These are phyloP conservation scores for Aspergillus campestris DNA, from an alignment of 495 filamentous ascomycete genomes.

Conservation along the genomic window DNA sequence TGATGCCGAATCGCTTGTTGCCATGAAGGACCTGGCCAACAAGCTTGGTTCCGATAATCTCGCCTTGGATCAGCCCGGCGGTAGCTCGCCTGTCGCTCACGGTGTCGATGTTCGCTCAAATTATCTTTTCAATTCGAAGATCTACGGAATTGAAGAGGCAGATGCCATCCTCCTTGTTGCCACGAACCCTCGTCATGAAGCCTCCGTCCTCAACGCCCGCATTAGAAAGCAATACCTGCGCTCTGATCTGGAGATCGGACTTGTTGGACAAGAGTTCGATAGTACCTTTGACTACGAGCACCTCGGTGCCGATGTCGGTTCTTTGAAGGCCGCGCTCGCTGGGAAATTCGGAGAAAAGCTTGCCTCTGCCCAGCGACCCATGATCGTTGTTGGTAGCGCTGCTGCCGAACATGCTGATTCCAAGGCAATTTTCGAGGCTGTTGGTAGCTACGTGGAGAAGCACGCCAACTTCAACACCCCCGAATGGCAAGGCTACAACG, in stretches of 20 bases:
- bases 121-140: conserved; percentile 93
- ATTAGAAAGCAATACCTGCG: conserved; percentile 97
- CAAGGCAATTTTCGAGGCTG: conserved; percentile 83
- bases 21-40: conserved; percentile 94
- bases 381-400: conserved; percentile 91
- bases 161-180: conserved; percentile 88
- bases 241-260: conserved; percentile 85
- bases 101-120: conserved; percentile 90
- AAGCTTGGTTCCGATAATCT: conserved; percentile 94
- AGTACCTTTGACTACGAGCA: conserved; percentile 91
- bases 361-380: conserved; percentile 74
- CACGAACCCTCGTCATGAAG: conserved; percentile 91
- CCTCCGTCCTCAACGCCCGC: conserved; percentile 86
- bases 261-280: conserved; percentile 85
- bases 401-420: conserved; percentile 83
- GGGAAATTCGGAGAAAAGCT: conserved; percentile 89
- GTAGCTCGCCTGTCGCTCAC: conserved; percentile 77
- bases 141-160: conserved; percentile 86
- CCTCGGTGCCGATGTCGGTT: conserved; percentile 64
- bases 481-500: conserved; percentile 96
- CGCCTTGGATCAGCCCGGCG: conserved; percentile 80
- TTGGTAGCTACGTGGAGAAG: conserved; percentile 87
- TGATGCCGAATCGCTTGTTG: conserved; percentile 86
- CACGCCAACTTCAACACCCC: conserved; percentile 73
- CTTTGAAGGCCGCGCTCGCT: conserved; percentile 76